These are phyloP conservation scores for Candida anutae DNA, from an alignment of 1,139 yeast species.

Conservation along the genomic window DNA sequence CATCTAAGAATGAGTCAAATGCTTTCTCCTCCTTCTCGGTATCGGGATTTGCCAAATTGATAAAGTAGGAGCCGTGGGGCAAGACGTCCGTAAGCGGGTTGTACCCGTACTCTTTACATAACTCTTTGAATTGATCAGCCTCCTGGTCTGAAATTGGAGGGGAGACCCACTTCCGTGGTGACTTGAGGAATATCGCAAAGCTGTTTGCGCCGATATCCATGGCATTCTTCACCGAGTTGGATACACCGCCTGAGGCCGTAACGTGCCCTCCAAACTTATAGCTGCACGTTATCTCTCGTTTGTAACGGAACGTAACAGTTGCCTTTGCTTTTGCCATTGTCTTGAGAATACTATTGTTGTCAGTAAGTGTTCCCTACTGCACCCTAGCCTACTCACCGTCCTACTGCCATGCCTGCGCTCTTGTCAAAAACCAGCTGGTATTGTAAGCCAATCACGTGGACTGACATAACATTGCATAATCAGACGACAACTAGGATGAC, in stretches of 20 bases:
- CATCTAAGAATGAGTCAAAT: conserved; percentile 76
- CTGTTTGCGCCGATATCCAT: conserved; percentile 72
- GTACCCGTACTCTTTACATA: conserved; percentile 57
- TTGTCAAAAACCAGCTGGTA: too few species aligned
- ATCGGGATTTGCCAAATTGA: conserved; percentile 89
- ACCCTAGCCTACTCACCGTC: too few species aligned
- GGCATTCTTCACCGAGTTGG: conserved; percentile 71
- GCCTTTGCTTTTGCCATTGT: conserved; percentile 3
- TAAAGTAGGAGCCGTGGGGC: conserved; percentile 93
- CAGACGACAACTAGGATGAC: too few species aligned
- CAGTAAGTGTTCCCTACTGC: too few species aligned
- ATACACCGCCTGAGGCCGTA: conserved; percentile 63
- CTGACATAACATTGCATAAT: too few species aligned
- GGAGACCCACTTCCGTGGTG: conserved; percentile 87
- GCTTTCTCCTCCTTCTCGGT: conserved; percentile 70
- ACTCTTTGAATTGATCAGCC: conserved; percentile 50
- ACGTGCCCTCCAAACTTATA: conserved; percentile 80
- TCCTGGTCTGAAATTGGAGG: conserved; percentile 68
- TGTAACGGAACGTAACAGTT: conserved; percentile 8
- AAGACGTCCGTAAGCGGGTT: conserved; percentile 70
- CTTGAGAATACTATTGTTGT: too few species aligned
- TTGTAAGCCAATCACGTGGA: too few species aligned
- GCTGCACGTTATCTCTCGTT: conserved; percentile 14
- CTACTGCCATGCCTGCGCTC: too few species aligned
- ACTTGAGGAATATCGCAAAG: conserved; percentile 84